A percentile compares a stretch with the other conserved stretches of the same genome.
Evolutionary conservation across 1,139 yeast species (phyloP).

Genomic region (Candida sojae): DNA sequence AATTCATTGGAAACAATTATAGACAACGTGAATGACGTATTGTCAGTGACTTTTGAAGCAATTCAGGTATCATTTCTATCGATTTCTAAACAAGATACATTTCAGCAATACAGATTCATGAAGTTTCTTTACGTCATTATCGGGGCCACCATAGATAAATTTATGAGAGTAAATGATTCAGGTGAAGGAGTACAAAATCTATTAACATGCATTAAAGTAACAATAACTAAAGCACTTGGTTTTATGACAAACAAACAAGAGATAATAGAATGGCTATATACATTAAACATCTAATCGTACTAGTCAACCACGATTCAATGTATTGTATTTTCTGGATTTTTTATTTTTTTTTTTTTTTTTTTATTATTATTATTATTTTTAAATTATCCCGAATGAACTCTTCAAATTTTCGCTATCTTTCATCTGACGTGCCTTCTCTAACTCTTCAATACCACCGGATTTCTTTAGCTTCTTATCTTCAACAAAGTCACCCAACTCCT

Average conservation of each 20-base stretch:
- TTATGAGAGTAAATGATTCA: slow-evolving; percentile 7
- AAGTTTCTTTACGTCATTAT: slow-evolving; percentile 8
- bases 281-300: not conserved
- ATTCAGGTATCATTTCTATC: slow-evolving; percentile 8
- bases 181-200: slow-evolving; percentile 1
- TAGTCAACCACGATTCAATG: not conserved
- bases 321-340: too few species aligned
- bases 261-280: slow-evolving; percentile 2
- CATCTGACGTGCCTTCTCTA: slow-evolving; percentile 66
- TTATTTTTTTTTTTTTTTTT: not conserved
- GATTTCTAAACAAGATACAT: slow-evolving; percentile 9
- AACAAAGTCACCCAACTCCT: slow-evolving; percentile 86
- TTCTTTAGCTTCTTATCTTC: slow-evolving; percentile 72
- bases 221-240: not conserved
- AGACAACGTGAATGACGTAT: slow-evolving; percentile 9
- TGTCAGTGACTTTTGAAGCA: slow-evolving; percentile 10
- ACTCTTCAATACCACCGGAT: slow-evolving; percentile 86
- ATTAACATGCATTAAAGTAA: not conserved
- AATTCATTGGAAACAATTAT: slow-evolving; percentile 7
- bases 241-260: not conserved
- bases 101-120: slow-evolving; percentile 8
- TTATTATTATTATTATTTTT: not conserved
- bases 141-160: slow-evolving; percentile 7
- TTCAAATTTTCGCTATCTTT: slow-evolving; percentile 72
- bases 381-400: slow-evolving; percentile 38